These are phyloP conservation scores for Drechslera avenae DNA, from an alignment of 2,329 filamentous ascomycete genomes.

Conservation along the genomic window DNA sequence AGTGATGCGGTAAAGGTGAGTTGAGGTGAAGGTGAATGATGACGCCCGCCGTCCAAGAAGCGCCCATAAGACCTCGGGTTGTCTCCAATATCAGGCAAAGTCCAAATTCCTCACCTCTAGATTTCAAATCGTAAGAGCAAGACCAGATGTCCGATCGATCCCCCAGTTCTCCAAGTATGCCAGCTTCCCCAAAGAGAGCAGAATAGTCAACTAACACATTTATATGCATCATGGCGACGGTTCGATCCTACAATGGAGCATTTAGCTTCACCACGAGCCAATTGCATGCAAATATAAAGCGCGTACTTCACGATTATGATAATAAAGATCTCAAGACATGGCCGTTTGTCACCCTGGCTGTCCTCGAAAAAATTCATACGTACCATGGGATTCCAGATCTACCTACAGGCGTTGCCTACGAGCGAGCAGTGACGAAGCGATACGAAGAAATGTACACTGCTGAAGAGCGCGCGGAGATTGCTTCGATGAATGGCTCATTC, in stretches of 20 bases:
- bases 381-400: slow-evolving; percentile 4
- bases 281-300: background rate
- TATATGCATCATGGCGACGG: background rate
- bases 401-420: slow-evolving; percentile 2
- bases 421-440: slow-evolving; percentile 3
- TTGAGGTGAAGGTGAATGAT: no score
- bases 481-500: slow-evolving; percentile 1
- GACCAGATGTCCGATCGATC: background rate
- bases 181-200: background rate
- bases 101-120: no score
- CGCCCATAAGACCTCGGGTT: no score
- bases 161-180: background rate
- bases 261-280: slow-evolving; percentile 8
- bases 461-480: background rate
- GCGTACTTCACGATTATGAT: background rate
- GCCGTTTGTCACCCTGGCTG: slow-evolving; percentile 5
- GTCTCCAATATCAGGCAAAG: no score
- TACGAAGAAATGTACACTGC: slow-evolving; percentile 6
- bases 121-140: no score
- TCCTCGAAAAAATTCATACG: background rate
- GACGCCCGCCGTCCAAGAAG: no score
- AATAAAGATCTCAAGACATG: slow-evolving; percentile 7
- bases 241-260: background rate
- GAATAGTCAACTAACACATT: background rate
- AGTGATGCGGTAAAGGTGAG: no score